These are phyloP conservation scores for Chamaenerion angustifolium DNA, from an alignment of 345 rosid genomes.

Conservation along the genomic window DNA sequence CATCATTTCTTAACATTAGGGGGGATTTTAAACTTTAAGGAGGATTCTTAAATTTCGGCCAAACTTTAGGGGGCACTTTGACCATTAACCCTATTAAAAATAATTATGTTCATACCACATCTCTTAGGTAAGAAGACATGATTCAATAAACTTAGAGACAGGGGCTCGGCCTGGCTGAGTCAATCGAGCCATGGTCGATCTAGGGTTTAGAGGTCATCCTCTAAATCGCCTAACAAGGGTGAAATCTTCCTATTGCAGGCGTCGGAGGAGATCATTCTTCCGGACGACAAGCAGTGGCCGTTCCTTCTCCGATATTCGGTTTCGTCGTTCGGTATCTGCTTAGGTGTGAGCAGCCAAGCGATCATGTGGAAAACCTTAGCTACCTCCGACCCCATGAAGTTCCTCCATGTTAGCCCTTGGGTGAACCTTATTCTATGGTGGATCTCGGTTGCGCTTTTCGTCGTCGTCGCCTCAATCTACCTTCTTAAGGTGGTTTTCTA, in stretches of 20 bases:
- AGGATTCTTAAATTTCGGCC: no score
- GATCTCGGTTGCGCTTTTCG: slow-evolving; percentile 41
- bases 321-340: slow-evolving; percentile 80
- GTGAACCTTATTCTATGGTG: slow-evolving; percentile 56
- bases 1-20: no score
- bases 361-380: slow-evolving; percentile 78
- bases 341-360: slow-evolving; percentile 87
- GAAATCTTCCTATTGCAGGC: slow-evolving; percentile 20
- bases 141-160: no score
- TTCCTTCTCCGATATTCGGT: slow-evolving; percentile 70
- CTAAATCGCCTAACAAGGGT: no score
- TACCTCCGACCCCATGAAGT: slow-evolving; percentile 43
- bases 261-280: slow-evolving; percentile 60
- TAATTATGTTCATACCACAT: no score
- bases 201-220: no score
- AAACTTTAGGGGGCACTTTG: no score
- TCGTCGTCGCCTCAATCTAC: slow-evolving; percentile 35
- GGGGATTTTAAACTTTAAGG: no score
- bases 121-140: no score
- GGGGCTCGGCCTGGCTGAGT: no score
- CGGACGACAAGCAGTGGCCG: slow-evolving; percentile 76
- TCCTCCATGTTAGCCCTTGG: slow-evolving; percentile 39
- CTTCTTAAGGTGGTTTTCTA: slow-evolving; percentile 42
- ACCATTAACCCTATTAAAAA: no score
- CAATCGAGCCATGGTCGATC: no score